Evolutionary conservation across 345 rosid species (phyloP), one percentile per base, ranked within the genome.

Genomic region (Draba incana): DNA sequence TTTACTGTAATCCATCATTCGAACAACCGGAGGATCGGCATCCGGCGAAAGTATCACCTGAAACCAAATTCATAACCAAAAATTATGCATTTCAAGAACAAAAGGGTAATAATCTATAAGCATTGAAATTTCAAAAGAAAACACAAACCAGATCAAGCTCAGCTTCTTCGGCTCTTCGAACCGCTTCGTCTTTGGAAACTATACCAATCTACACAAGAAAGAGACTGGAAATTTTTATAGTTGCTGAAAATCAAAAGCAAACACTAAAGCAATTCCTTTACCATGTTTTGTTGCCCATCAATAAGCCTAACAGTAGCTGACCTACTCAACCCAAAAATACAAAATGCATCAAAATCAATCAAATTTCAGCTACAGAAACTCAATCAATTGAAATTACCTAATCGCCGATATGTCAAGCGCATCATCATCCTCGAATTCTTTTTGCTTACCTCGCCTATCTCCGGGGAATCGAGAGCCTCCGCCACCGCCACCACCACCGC

Each of bases 1-100:
- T 77, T 93, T 93, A 70, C 98, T 89, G 83, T 84, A 94, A 82
- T 94, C 96, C 96, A 89, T 91, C 80, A 87, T 89, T 84, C 81
- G 82, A 68, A 89, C 83, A 72, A 94, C 96, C 0, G 93, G 99
- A 71, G 96, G 98, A 72, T 94, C 96, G 2, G 95, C 92, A 74
- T 94, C 96, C 5, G 97, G 93, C 45, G 96, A 89, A 64, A 91
- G 69, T 66, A 91, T 82, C 71, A 94, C 95, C 99, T 94, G 84
- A 72, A 66, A 70, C 25, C 39, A 24, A 38, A 10, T n/a, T 48
- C 44, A n/a, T 46, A 1, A 48, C 10, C 35, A 52, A 59, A 43
- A 15, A 53, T 5, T 2, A 9, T 14, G 15, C 53, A 28, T 38
- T 10, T 8, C 4, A 43, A 39, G 50, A 30, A 49, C n/a, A 8